Base-by-base conservation (phyloP, 2,329 filamentous ascomycete genomes). In the Aspergillus novofumigatus region DNA sequence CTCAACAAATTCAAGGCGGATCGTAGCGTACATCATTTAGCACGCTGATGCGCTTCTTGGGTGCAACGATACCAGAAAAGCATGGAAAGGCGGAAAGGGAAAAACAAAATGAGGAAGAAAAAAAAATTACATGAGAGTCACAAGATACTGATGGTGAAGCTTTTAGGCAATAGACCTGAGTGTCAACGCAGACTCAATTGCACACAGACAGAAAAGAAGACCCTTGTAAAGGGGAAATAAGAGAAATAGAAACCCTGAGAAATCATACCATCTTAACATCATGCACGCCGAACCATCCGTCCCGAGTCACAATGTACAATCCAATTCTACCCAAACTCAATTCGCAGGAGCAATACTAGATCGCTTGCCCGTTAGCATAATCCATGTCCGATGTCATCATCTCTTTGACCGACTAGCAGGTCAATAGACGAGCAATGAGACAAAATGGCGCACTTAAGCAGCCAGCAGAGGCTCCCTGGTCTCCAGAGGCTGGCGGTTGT, bases 381-480 rank as follows among this genome's bases (percentile, higher is more conserved):
- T 51, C n/a, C 29, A 10, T 38, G 17, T 23, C 11, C 49, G 4
- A 32, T 51, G 28, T 20, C 49, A 51, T 47, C 44, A 20, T 23
- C 11, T 20, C n/a, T 20, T 14, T 20, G 23, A 14, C 23, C 23
- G 32, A 38, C 23, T 26, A 3, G 44, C 21, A 25, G 23, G 21
- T 44, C 23, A 35, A 23, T 17, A 45, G 44, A 50, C n/a, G 41
- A 52, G 32, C 45, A 42, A 56, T 35, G 21, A 49, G 8, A 26
- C 25, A 7, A 29, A 32, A 53, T 35, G 14, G 41, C 32, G 35
- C 51, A 32, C 51, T 63, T 66, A 71, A 51, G 58, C 59, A 21
- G 72, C 70, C 60, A 74, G 44, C 20, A 75, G 65, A 62, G 75
- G 71, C 59, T 73, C 72, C 44, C 66, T 23, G 44, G 11, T 64